Base-by-base conservation (phyloP, 768 basidiomycete species). In the Scleroderma citrinum region DNA sequence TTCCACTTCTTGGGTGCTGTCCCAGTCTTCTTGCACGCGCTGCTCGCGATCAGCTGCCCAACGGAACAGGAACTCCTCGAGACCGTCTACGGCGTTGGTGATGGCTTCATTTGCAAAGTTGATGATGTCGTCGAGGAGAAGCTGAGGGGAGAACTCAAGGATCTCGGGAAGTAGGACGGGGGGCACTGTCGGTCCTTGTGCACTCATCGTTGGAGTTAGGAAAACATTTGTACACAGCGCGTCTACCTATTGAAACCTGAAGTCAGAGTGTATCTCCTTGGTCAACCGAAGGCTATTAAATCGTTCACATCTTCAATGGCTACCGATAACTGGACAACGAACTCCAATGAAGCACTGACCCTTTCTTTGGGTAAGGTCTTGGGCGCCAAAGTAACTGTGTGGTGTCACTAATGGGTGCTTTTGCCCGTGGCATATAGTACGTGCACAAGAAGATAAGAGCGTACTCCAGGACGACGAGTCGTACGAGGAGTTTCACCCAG, bases 81-180 rank as follows among this genome's bases (percentile, higher is more conserved):
- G 81, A 44, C 82, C 87, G 46, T 87, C 85, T 13, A 89, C 82
- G 3, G 83, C 82, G 50, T 86, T 82, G 32, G 82, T 80, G 14
- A 92, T 83, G 2, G 86, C 80, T 51, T 88, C 82, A 57, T 91
- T 85, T 0, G 87, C 82, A 52, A 81, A 80, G 68, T 92, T 89
- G 56, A 91, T 83, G 40, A 92, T 83, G 54, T 93, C 87, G 66
- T 93, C 90, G 1, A 92, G 81, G 3, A 94, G 71, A 17, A 87
- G 77, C 56, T 92, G 86, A 0, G 90, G 91, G 0, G 87, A 82
- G 59, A 92, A 92, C 0, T 87, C 87, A 2, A 93, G 77, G 13
- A 89, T 78, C 66, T 93, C 83, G 0, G 81, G 79, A 1, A 86
- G 66, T 6, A 86, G 73, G 3, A 81, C 70, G 5, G 79, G 74